These are phyloP conservation scores for Stephania cephalantha DNA, from an alignment of 164 flowering plant genomes.

Conservation along the genomic window DNA sequence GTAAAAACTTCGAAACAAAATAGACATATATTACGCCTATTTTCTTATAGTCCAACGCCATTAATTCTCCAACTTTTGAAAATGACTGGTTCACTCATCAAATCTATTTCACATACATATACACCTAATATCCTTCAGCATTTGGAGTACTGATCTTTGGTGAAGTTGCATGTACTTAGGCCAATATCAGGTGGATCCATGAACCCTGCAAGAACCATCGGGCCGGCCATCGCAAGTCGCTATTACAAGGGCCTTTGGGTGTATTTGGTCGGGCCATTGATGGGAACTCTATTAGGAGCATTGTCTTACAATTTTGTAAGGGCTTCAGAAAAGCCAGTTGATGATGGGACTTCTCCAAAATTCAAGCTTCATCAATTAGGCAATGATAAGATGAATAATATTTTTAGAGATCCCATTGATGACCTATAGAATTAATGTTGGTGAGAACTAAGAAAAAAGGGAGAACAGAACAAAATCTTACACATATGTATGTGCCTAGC, in stretches of 20 bases:
- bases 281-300: slow-evolving; percentile 58
- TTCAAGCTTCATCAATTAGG: slow-evolving; percentile 35
- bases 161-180: slow-evolving; percentile 22
- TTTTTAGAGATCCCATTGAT: not conserved
- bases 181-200: slow-evolving; percentile 87
- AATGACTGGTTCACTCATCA: too few relatives aligned
- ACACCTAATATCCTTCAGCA: not conserved
- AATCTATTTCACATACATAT: too few relatives aligned
- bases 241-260: slow-evolving; percentile 64
- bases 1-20: too few relatives aligned
- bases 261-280: slow-evolving; percentile 57
- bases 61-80: too few relatives aligned
- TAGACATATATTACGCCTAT: too few relatives aligned
- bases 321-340: slow-evolving; percentile 24
- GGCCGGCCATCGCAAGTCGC: slow-evolving; percentile 73
- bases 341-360: slow-evolving; percentile 25
- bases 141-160: not conserved
- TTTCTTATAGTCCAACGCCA: too few relatives aligned
- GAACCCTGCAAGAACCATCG: slow-evolving; percentile 84
- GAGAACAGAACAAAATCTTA: not conserved
- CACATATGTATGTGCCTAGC: too few relatives aligned
- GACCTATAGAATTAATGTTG: not conserved
- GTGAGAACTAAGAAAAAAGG: not conserved
- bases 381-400: slow-evolving; percentile 11
- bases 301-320: slow-evolving; percentile 59